Evolutionary conservation across 495 filamentous ascomycete genomes (phyloP).

Genomic region (Hypoxylon trugodes): DNA sequence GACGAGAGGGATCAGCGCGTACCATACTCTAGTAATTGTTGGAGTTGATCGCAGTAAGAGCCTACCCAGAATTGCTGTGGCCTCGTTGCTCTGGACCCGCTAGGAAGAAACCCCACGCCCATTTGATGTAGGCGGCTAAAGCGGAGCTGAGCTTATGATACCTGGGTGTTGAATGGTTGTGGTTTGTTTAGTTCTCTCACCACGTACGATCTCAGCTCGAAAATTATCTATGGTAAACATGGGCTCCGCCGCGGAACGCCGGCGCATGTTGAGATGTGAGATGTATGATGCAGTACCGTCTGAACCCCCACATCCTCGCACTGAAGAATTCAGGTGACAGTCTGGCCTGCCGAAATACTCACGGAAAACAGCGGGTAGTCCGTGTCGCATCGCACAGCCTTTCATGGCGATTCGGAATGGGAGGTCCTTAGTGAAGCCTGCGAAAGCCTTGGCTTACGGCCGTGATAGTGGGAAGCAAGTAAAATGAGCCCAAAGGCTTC

Average conservation of each 20-base stretch:
- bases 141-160: constrained; percentile 38
- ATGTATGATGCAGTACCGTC: neutral
- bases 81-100: constrained; percentile 26
- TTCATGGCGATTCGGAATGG: constrained; percentile 15
- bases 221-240: constrained; percentile 5
- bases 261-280: constrained; percentile 11
- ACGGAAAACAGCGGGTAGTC: constrained; percentile 5
- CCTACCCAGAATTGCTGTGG: constrained; percentile 26
- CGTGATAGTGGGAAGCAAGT: constrained; percentile 34
- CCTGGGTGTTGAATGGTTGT: constrained; percentile 11
- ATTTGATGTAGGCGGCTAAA: constrained; percentile 34
- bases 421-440: constrained; percentile 7
- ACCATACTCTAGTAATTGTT: constrained; percentile 28
- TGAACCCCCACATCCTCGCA: constrained; percentile 28
- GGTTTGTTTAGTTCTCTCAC: constrained; percentile 25
- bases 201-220: constrained; percentile 25
- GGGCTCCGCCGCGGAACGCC: constrained; percentile 13
- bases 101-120: constrained; percentile 33
- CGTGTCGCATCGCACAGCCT: constrained; percentile 18
- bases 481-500: constrained; percentile 32
- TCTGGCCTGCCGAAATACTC: neutral
- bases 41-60: constrained; percentile 32
- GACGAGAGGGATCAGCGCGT: constrained; percentile 34
- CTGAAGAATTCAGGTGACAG: constrained; percentile 1
- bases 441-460: constrained; percentile 30